Evolutionary conservation across 176 grass and related monocot species (phyloP).

Genomic region (Metroxylon sagu): DNA sequence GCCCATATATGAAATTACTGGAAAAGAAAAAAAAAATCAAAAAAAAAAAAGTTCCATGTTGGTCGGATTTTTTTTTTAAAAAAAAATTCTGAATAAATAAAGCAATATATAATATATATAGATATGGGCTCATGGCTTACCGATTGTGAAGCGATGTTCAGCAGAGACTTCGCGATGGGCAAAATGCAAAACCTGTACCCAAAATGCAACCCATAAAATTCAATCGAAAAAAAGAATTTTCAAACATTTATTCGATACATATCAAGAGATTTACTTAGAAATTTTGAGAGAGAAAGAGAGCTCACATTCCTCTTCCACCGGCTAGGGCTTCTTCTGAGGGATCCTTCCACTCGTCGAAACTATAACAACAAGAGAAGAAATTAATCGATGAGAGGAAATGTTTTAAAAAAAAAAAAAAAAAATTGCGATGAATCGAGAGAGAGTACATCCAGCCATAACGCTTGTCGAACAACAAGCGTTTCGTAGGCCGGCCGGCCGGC

Average conservation of each 20-base stretch:
- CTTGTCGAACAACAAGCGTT: slow-evolving; percentile 37
- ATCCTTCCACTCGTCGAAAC: slow-evolving; percentile 31
- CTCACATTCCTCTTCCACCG: slow-evolving; percentile 32
- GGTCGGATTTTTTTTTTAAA: no score
- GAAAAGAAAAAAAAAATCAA: no score
- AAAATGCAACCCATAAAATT: no score
- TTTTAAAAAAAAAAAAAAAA: not conserved
- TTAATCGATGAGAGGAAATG: not conserved
- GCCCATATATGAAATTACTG: no score
- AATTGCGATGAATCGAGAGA: not conserved
- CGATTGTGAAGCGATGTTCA: not conserved
- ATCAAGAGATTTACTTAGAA: not conserved
- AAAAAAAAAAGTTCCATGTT: no score
- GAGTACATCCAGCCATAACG: slow-evolving; percentile 47
- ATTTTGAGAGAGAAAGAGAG: slow-evolving; percentile 3
- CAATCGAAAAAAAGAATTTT: no score
- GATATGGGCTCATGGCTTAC: not conserved
- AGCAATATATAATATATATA: no score
- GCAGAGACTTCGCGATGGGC: slow-evolving; percentile 9
- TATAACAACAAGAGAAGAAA: slow-evolving; percentile 5
- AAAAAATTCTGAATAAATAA: no score
- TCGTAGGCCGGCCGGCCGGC: not conserved
- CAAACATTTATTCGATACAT: no score
- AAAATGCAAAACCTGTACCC: slow-evolving; percentile 34
- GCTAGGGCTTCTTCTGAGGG: slow-evolving; percentile 26